These are phyloP conservation scores for Fusarium marasasianum DNA, from an alignment of 2,329 filamentous ascomycete species.

Conservation along the genomic window DNA sequence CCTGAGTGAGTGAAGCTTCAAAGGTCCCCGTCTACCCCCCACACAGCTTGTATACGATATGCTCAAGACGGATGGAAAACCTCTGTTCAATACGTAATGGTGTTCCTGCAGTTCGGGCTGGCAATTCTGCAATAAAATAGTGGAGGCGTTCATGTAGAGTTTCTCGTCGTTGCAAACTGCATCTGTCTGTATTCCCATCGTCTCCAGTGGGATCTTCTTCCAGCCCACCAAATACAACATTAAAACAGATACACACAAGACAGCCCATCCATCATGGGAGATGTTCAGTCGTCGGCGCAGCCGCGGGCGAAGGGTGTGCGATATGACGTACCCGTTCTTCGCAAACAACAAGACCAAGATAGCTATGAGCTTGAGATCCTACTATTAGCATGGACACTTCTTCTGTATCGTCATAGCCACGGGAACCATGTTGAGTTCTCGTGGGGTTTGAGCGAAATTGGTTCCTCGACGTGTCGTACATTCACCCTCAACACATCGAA, in stretches of 20 bases:
- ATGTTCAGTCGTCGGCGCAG: conserved; percentile 6
- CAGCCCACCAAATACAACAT: not conserved
- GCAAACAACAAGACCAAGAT: conserved; percentile 13
- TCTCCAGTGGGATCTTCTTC: not conserved
- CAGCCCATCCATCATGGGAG: conserved; percentile 20
- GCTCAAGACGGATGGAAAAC: not conserved
- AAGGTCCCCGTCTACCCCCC: conserved; percentile 17
- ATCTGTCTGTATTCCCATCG: conserved; percentile 19
- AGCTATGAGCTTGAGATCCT: conserved; percentile 27
- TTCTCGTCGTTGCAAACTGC: conserved; percentile 2
- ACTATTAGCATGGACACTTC: conserved; percentile 38
- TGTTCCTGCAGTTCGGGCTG: conserved; percentile 19
- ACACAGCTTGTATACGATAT: conserved; percentile 12
- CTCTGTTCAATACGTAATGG: conserved; percentile 37
- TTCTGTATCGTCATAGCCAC: conserved; percentile 37
- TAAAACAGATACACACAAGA: not conserved
- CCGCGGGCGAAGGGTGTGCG: conserved; percentile 23
- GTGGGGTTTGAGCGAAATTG: conserved; percentile 32
- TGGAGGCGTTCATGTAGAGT: conserved; percentile 34
- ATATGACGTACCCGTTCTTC: conserved; percentile 34
- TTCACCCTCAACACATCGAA: conserved; percentile 37
- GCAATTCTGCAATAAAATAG: conserved; percentile 23
- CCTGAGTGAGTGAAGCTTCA: conserved; percentile 6
- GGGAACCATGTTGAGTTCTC: conserved; percentile 39
- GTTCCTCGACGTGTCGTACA: conserved; percentile 14